These are phyloP conservation scores for Vitellaria paradoxa DNA, from an alignment of 179 eudicot genomes.

Conservation along the genomic window DNA sequence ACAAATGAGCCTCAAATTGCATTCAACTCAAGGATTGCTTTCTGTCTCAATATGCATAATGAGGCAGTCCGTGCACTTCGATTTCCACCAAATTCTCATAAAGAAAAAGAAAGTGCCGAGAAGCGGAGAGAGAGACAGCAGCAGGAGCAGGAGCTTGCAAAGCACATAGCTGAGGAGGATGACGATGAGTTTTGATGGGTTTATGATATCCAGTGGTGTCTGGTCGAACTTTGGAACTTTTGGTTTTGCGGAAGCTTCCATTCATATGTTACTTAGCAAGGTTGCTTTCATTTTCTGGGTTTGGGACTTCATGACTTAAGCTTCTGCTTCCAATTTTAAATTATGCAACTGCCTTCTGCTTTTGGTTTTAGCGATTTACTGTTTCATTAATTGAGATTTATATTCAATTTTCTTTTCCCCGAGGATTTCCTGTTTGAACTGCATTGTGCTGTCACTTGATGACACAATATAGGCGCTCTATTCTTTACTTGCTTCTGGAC, in stretches of 20 bases:
- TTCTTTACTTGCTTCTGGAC: not conserved
- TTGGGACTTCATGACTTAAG: no score
- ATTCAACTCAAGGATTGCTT: conserved; percentile 90
- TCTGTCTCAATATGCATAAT: conserved; percentile 94
- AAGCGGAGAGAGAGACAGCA: conserved; percentile 98
- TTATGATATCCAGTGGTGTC: not conserved
- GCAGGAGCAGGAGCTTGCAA: conserved; percentile 96
- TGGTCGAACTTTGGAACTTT: not conserved
- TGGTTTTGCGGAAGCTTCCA: not conserved
- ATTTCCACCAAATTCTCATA: conserved; percentile 88
- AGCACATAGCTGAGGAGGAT: conserved; percentile 96
- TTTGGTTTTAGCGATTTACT: not conserved
- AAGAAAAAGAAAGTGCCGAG: conserved; percentile 94
- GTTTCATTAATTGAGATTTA: not conserved
- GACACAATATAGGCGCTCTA: no score
- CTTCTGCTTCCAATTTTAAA: not conserved
- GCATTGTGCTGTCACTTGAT: not conserved
- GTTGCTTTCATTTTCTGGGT: no score
- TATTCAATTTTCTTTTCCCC: not conserved
- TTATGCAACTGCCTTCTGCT: not conserved
- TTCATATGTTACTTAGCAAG: not conserved
- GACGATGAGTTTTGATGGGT: conserved; percentile 75
- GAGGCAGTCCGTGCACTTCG: conserved; percentile 95
- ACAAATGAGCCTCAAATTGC: conserved; percentile 94
- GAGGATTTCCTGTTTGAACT: not conserved